Evolutionary conservation across 2,329 filamentous ascomycete species (phyloP).

Genomic region (Pyrenochaeta sp.): DNA sequence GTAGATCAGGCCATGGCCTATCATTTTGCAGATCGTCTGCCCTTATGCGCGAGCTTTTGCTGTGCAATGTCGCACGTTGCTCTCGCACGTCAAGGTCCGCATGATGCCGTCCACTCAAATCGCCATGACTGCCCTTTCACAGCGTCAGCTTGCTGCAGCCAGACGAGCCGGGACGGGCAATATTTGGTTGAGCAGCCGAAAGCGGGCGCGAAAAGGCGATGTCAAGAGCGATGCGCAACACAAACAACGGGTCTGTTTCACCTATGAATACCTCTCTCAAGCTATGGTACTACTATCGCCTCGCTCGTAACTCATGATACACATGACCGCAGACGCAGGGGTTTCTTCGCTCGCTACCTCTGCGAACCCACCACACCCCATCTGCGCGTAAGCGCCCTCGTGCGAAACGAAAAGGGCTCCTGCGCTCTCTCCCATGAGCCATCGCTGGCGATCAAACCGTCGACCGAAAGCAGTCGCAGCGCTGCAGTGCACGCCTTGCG

Average conservation of each 20-base stretch:
- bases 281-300: slow-evolving; percentile 26
- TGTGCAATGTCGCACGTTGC: slow-evolving; percentile 31
- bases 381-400: slow-evolving; percentile 30
- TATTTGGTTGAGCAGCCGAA: slow-evolving; percentile 29
- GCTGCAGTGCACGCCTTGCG: background rate
- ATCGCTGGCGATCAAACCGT: background rate
- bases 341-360: slow-evolving; percentile 15
- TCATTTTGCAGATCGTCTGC: slow-evolving; percentile 16
- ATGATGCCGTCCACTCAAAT: slow-evolving; percentile 32
- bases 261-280: slow-evolving; percentile 24
- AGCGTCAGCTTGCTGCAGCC: slow-evolving; percentile 33
- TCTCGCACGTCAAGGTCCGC: slow-evolving; percentile 35
- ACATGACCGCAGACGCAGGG: slow-evolving; percentile 39
- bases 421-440: too few species aligned
- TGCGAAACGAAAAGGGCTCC: slow-evolving; percentile 3
- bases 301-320: slow-evolving; percentile 17
- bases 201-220: slow-evolving; percentile 26
- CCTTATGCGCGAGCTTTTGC: slow-evolving; percentile 20
- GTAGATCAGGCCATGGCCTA: slow-evolving; percentile 29
- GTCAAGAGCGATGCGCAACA: slow-evolving; percentile 30
- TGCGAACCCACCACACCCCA: slow-evolving; percentile 11
- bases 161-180: slow-evolving; percentile 26
- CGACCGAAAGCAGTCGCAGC: background rate
- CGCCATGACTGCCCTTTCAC: slow-evolving; percentile 22
- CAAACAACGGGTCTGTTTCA: slow-evolving; percentile 43